Base-by-base conservation (phyloP, 1,139 yeast genomes). In the Zygoascus sp. region DNA sequence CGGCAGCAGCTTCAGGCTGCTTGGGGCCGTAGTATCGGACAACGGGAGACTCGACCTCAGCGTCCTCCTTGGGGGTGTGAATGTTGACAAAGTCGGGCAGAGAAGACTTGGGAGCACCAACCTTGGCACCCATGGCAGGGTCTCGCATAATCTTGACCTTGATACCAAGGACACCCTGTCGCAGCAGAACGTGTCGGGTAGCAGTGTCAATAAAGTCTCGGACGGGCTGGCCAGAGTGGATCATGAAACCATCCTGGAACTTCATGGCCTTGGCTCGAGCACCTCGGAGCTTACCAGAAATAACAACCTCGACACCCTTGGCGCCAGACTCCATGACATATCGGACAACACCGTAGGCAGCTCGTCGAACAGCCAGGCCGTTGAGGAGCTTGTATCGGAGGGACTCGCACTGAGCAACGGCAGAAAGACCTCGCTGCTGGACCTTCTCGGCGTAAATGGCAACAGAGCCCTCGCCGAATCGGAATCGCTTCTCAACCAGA, bases 171-270 rank as follows among this genome's bases (percentile, higher is more conserved):
- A 92, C 97, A 88, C 99, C 99, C 80, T 92, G 98, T 84, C 97
- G 90, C 81, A 92, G 87, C 74, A 92, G 81, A 68, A 92, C 98
- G 92, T 94, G 98, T 80, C 99, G 90, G 73, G 96, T 89, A 66
- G 98, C 98, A 73, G 83, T 79, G 77, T 92, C 98, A 73, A 92
- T 92, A 83, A 92, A 92, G 73, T 92, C 98, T 67, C 80, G 83
- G 76, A 92, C 94, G 79, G 98, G 98, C 81, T 92, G 98, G 87
- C 98, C 98, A 69, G 97, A 88, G 95, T 92, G 98, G 81, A 92
- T 94, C 95, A 92, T 88, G 96, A 92, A 92, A 81, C 98, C 98
- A 74, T 92, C 97, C 72, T 95, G 84, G 84, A 92, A 92, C 80
- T 92, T 92, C 95, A 92, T 95, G 69, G 97, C 85, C 86, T 92